Conservation (phyloP, 495 filamentous ascomycete species). For the Neurospora pannonica region DNA sequence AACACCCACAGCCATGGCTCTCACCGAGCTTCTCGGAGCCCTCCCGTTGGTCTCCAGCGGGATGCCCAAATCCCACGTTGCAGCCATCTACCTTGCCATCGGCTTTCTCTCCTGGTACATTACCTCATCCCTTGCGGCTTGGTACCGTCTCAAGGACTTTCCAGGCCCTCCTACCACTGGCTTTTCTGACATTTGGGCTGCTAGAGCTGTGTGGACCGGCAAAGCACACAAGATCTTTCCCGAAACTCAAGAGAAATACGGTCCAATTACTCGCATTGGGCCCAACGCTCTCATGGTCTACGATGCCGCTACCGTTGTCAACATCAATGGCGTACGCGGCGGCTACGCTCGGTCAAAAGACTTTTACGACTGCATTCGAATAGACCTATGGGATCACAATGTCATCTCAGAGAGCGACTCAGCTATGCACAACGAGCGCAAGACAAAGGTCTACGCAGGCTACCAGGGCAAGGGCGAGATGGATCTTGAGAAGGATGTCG, state of each 20-base stretch:
- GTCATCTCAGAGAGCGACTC: constrained; percentile 26
- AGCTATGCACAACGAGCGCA: constrained; percentile 21
- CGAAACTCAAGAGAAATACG: constrained; percentile 28
- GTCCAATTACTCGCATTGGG: constrained; percentile 32
- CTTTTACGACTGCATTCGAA: not conserved
- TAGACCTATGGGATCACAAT: constrained; percentile 2
- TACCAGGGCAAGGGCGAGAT: constrained; percentile 38
- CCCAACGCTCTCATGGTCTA: constrained; percentile 23
- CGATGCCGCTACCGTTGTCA: constrained; percentile 18
- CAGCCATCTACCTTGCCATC: not conserved
- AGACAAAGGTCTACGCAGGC: constrained; percentile 22
- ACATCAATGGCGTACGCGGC: constrained; percentile 17
- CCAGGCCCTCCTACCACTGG: constrained; percentile 10
- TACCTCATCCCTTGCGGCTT: constrained; percentile 1
- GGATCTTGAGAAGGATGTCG: constrained; percentile 30
- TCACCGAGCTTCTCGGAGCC: not conserved
- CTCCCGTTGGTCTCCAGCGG: not conserved
- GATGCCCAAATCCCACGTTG: not conserved
- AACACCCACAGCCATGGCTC: not conserved
- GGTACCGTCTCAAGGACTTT: constrained; percentile 13
- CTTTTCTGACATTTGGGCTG: constrained; percentile 13
- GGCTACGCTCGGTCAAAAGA: not conserved
- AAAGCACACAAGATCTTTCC: not conserved
- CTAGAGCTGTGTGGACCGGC: not conserved
- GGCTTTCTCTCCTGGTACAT: constrained; percentile 4